A percentile compares a stretch with the other conserved stretches of the same genome.
Evolutionary conservation across 2,329 filamentous ascomycete genomes (phyloP).

Genomic region (Aureobasidium zeae): DNA sequence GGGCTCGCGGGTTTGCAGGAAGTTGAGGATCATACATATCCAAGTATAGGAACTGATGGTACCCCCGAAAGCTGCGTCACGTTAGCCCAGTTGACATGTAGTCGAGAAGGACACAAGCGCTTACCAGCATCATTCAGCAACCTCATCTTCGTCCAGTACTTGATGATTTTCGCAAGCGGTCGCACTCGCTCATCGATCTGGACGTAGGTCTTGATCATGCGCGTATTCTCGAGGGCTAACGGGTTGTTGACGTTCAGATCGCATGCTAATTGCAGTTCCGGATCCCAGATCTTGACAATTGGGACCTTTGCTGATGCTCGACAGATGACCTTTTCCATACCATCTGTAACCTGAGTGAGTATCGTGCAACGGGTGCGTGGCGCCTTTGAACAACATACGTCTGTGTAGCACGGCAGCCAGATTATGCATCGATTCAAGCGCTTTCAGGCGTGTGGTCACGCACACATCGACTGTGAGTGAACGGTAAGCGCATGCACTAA

Average conservation of each 20-base stretch:
- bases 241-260: constrained; percentile 99
- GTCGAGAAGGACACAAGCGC: constrained; percentile 26
- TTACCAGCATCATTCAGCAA: constrained; percentile 93
- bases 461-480: constrained; percentile 77
- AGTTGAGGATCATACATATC: constrained; percentile 98
- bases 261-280: constrained; percentile 76
- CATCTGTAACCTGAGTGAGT: constrained; percentile 48
- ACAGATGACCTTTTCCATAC: constrained; percentile 94
- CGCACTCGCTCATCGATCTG: constrained; percentile 85
- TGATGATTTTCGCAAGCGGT: constrained; percentile 90
- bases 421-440: constrained; percentile 80
- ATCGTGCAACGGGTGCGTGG: too few relatives aligned
- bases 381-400: constrained; percentile 50
- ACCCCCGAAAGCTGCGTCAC: constrained; percentile 64
- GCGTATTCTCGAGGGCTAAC: constrained; percentile 85
- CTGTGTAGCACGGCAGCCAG: constrained; percentile 77
- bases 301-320: constrained; percentile 92
- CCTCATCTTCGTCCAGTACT: constrained; percentile 89
- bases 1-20: constrained; percentile 77
- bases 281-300: constrained; percentile 98
- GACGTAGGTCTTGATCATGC: constrained; percentile 96
- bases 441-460: constrained; percentile 84
- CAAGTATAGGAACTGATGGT: constrained; percentile 97
- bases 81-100: constrained; percentile 8
- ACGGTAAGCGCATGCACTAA: constrained; percentile 21